Evolutionary conservation across 169 alveolate genomes (phyloP).

Genomic region (Cryptosporidium baileyi): DNA sequence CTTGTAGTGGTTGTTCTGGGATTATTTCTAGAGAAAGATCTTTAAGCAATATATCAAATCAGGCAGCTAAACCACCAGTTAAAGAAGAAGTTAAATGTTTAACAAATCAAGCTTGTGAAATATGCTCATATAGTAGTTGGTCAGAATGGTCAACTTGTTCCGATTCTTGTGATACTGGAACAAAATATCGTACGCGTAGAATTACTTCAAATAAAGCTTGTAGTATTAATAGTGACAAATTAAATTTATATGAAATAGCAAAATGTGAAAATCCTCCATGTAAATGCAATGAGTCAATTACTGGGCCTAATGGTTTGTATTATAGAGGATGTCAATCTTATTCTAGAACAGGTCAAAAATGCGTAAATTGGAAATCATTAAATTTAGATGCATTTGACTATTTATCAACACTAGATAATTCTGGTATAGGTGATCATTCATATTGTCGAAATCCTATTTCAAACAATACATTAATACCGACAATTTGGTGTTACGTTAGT

Average conservation of each 20-base stretch:
- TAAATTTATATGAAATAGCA: not conserved
- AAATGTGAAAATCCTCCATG: not conserved
- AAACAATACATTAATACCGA: constrained; percentile 46
- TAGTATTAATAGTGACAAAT: not conserved
- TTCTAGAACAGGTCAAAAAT: constrained; percentile 51
- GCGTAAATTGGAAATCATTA: constrained; percentile 31
- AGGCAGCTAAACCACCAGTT: not conserved
- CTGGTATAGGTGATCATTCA: constrained; percentile 50
- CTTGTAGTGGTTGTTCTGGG: constrained; percentile 27
- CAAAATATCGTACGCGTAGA: constrained; percentile 47
- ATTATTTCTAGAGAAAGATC: not conserved
- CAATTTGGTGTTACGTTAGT: constrained; percentile 67
- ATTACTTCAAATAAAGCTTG: constrained; percentile 12
- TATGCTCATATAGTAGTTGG: constrained; percentile 26
- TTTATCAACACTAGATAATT: constrained; percentile 57
- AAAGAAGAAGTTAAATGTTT: constrained; percentile 11
- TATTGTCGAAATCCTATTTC: constrained; percentile 68
- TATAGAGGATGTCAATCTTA: constrained; percentile 64
- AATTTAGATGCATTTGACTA: constrained; percentile 52
- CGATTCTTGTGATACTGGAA: constrained; percentile 44
- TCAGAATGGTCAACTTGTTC: constrained; percentile 35
- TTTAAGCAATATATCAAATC: not conserved
- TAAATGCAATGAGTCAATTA: constrained; percentile 10
- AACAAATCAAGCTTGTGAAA: constrained; percentile 19
- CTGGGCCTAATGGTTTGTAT: constrained; percentile 31